These are phyloP conservation scores for Auxenochlorella pyrenoidosa DNA, from an alignment of 139 green algal genomes.

Conservation along the genomic window DNA sequence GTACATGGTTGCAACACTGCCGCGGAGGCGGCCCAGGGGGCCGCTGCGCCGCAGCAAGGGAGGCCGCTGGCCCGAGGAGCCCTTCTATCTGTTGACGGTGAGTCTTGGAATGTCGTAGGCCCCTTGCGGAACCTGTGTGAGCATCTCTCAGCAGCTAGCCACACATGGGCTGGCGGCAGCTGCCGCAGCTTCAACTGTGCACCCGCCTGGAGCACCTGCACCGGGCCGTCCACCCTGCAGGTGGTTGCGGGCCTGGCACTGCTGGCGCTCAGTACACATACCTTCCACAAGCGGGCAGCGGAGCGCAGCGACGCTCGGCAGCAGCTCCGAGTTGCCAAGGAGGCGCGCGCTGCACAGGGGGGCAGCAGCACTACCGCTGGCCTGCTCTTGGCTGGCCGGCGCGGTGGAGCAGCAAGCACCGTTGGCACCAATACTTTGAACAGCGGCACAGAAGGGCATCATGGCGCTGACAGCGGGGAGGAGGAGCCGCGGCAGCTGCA, in stretches of 20 bases:
- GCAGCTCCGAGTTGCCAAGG: slow-evolving; percentile 9
- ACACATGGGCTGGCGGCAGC: not conserved
- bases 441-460: not conserved
- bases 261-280: not conserved
- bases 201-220: not conserved
- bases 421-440: not conserved
- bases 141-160: not conserved
- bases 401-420: too few relatives aligned
- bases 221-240: not conserved
- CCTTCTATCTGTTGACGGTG: not conserved
- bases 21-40: not conserved
- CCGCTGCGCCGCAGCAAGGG: not conserved
- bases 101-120: not conserved
- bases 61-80: not conserved
- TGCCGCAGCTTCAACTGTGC: not conserved
- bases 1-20: not conserved
- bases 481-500: not conserved
- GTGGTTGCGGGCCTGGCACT: slow-evolving; percentile 14
- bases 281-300: not conserved
- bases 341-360: too few relatives aligned
- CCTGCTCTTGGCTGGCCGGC: not conserved
- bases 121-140: not conserved
- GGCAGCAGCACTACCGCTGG: not conserved
- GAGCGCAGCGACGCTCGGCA: not conserved
- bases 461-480: not conserved